Evolutionary conservation across 2,329 filamentous ascomycete species (phyloP).

Genomic region (Aspergillus versicolor): DNA sequence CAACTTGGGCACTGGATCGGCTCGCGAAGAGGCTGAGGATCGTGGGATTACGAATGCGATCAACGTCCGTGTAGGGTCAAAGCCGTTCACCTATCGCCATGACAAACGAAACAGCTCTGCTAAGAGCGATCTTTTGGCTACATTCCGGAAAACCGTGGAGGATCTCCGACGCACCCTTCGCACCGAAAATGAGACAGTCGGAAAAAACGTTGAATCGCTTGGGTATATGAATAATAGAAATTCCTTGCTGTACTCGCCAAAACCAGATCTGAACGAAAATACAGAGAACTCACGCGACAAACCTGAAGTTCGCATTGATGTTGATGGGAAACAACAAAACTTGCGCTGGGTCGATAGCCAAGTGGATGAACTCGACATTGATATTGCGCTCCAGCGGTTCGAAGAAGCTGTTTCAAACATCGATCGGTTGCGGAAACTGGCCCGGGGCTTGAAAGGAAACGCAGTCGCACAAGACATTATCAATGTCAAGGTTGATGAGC

Average conservation of each 20-base stretch:
- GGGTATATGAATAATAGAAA: conserved; percentile 82
- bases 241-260: conserved; percentile 64
- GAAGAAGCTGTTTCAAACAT: conserved; percentile 80
- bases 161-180: conserved; percentile 83
- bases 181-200: conserved; percentile 82
- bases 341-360: conserved; percentile 93
- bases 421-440: conserved; percentile 79
- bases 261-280: conserved; percentile 75
- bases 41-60: conserved; percentile 75
- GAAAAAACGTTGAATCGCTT: conserved; percentile 79
- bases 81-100: conserved; percentile 92
- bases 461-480: conserved; percentile 87
- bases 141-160: conserved; percentile 89
- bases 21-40: conserved; percentile 50
- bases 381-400: conserved; percentile 86
- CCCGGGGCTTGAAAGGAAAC: conserved; percentile 80
- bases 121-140: conserved; percentile 78
- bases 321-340: conserved; percentile 95
- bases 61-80: conserved; percentile 83
- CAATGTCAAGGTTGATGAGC: conserved; percentile 83
- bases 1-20: conserved; percentile 37
- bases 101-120: conserved; percentile 76
- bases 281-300: conserved; percentile 74
- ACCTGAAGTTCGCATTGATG: conserved; percentile 78
- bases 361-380: conserved; percentile 93